Evolutionary conservation across 495 filamentous ascomycete species (phyloP), one percentile per base, ranked within the genome.

Genomic region (Rostrohypoxylon terebratum): DNA sequence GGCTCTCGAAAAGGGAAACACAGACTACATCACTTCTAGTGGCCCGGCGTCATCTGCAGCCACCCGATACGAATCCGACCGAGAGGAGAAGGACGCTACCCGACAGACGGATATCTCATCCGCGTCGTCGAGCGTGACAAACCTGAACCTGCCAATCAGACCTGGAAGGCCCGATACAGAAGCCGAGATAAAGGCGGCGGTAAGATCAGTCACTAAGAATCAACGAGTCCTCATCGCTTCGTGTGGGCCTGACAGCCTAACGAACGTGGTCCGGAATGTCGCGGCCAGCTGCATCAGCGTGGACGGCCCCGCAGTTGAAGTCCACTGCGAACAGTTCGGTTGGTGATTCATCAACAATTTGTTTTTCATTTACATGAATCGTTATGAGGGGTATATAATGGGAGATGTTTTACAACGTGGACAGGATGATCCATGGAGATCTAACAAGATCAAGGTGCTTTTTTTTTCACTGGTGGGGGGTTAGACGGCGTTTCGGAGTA

Each of bases 321-420:
- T 87, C 58, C 83, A 86, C 75, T 85, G 82, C 65, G 85, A 87
- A 73, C 81, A 86, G 76, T 89, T 89, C 74, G 85, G 83, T 4
- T 88, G 83, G 83, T 87, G 69, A 74, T 77, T 21, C 28, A 28
- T 50, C 7, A 25, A 25, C 31, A 21, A 31, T n/a, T 8, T 59
- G 55, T n/a, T 59, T 64, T 55, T 34, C 20, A 14, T 48, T 36
- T 48, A 38, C 33, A 7, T 16, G 18, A 68, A 53, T 9, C 34
- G 9, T 63, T 8, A 61, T 10, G 57, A 45, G 57, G 38, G 11
- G 4, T 42, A 42, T 34, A 25, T 16, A 14, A 65, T 55, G 51
- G 25, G 51, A 25, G 4, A 4, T 57, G 28, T 57, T 57, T 55
- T 14, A 55, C 28, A 36, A 16, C 7, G 38, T n/a, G 48, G 23